Evolutionary conservation across 768 basidiomycete genomes (phyloP), one percentile per base, ranked within the genome.

Genomic region (Candolleomyces efflorescens): DNA sequence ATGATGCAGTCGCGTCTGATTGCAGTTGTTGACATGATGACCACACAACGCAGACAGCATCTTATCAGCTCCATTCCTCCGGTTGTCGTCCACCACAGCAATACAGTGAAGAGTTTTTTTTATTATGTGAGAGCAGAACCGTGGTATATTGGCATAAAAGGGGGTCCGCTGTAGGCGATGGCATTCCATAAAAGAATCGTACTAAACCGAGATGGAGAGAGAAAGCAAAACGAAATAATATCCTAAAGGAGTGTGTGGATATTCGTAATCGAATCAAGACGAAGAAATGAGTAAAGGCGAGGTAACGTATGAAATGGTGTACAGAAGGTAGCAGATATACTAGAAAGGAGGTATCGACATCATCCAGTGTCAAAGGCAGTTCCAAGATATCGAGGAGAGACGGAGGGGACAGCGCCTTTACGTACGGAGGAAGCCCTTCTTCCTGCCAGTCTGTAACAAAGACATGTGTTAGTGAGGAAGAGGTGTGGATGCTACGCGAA

Each of bases 401-500:
- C 60, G 67, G 63, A 60, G 64, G 65, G 27, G 17, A 7, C 17
- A 64, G 59, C 64, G 55, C 61, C 58, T 67, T 76, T 78, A 89
- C 65, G 84, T 75, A 64, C 87, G 83, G 56, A 90, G 82, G 83
- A 89, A 89, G 56, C 87, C 82, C 72, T 87, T 89, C 82, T 86
- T 89, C 72, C 80, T 82, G 62, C 79, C 76, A 60, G 84, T 82
- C 81, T 84, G 66, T 13, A 54, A 64, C 60, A 32, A 50, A 61
- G 52, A 53, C 39, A 43, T 32, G 59, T 45, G 59, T 66, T 43
- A 64, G 56, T 18, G 50, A 60, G 56, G 62, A 41, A 64, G 60
- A 57, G 52, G 49, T 46, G 47, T 32, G 50, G 26, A 60, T 22
- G 54, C 36, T 46, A 39, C 49, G 17, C 13, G 12, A 5, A 81